Evolutionary conservation across 768 basidiomycete genomes (phyloP).

Genomic region (Piloderma croceum): DNA sequence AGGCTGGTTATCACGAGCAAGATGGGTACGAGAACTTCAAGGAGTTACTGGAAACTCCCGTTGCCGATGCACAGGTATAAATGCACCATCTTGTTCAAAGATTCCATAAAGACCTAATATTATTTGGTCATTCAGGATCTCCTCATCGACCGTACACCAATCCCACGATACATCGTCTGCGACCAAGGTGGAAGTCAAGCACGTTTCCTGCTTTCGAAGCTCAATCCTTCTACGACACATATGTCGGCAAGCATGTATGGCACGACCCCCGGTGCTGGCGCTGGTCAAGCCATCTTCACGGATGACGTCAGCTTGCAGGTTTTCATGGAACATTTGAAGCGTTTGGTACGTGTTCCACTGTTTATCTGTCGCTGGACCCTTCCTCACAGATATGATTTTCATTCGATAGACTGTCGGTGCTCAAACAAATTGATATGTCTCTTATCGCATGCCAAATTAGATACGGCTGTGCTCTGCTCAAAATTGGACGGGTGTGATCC

Average conservation of each 20-base stretch:
- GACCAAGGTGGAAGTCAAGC: slow-evolving; percentile 98
- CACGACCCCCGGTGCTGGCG: slow-evolving; percentile 53
- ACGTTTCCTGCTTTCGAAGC: slow-evolving; percentile 92
- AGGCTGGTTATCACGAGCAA: slow-evolving; percentile 97
- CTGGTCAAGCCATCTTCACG: slow-evolving; percentile 94
- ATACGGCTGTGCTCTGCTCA: too few relatives aligned
- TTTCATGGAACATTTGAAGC: slow-evolving; percentile 96
- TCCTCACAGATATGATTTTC: neutral
- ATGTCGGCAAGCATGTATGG: slow-evolving; percentile 92
- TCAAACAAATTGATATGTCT: slow-evolving; percentile 48
- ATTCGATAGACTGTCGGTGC: slow-evolving; percentile 55
- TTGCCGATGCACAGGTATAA: slow-evolving; percentile 80
- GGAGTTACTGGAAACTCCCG: slow-evolving; percentile 81
- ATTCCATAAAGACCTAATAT: neutral
- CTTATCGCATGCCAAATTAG: too few relatives aligned
- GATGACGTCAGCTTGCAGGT: slow-evolving; percentile 97
- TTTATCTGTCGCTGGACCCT: neutral
- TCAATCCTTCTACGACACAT: slow-evolving; percentile 97
- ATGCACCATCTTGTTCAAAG: neutral
- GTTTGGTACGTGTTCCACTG: slow-evolving; percentile 53
- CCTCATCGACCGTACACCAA: slow-evolving; percentile 91
- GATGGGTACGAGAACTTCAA: slow-evolving; percentile 99
- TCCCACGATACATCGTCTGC: slow-evolving; percentile 96
- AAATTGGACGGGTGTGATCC: too few relatives aligned
- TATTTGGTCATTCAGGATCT: slow-evolving; percentile 56